Percentiles rank a stretch among this genome's conserved stretches.
Evolutionary conservation across 2,329 filamentous ascomycete genomes (phyloP).

Genomic region (Rosellinia necatrix): DNA sequence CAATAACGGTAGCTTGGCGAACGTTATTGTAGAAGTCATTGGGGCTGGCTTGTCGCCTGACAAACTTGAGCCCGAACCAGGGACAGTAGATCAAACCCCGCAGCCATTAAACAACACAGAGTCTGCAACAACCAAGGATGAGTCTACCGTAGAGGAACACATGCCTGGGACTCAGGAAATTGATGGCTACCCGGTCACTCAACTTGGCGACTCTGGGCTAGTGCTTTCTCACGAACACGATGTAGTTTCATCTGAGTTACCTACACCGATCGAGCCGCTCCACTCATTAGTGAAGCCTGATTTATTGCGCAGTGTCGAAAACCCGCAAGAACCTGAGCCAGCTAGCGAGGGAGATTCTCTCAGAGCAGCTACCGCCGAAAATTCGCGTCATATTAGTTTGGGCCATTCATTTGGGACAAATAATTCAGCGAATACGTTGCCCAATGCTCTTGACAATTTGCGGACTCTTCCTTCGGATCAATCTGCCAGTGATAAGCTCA

Average conservation of each 20-base stretch:
- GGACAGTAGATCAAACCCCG: not conserved
- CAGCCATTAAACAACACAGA: not conserved
- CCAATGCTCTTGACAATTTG: not conserved
- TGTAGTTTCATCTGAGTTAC: constrained; percentile 22
- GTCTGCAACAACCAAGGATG: not conserved
- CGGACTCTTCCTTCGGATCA: constrained; percentile 10
- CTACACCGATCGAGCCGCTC: constrained; percentile 28
- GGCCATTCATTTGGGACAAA: constrained; percentile 26
- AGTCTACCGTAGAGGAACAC: not conserved
- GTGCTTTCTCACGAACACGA: not conserved
- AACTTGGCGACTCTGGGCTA: not conserved
- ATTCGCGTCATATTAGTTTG: constrained; percentile 27
- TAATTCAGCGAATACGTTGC: constrained; percentile 14
- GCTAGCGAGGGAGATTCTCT: constrained; percentile 26
- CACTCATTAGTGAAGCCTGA: constrained; percentile 30
- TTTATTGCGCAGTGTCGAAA: constrained; percentile 33
- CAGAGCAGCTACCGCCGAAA: constrained; percentile 20
- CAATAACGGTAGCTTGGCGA: not conserved
- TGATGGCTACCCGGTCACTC: not conserved
- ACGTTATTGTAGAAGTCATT: not conserved
- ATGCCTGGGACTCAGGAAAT: not conserved
- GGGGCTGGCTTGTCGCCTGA: not conserved
- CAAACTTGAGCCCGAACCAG: not conserved
- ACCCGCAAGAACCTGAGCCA: constrained; percentile 27
- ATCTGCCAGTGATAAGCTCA: constrained; percentile 19